Conservation (phyloP, 164 flowering plant species). For the Houttuynia cordata region DNA sequence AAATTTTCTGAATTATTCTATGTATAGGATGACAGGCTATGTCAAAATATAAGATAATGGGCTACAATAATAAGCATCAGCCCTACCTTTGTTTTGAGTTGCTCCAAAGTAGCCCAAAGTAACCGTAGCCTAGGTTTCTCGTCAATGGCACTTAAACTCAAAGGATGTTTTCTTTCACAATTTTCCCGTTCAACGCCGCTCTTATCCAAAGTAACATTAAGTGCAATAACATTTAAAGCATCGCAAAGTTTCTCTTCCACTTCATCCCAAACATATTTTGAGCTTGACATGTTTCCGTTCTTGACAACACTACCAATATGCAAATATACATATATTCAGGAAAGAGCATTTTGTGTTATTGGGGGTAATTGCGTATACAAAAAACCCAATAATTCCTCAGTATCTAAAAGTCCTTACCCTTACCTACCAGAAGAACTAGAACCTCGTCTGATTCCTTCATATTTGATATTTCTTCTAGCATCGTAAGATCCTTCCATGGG, state of each 20-base stretch:
- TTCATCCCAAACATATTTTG: slow-evolving; percentile 47
- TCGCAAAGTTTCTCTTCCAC: slow-evolving; percentile 59
- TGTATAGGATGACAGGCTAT: not conserved
- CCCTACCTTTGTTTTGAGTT: slow-evolving; percentile 69
- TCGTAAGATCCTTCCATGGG: slow-evolving; percentile 27
- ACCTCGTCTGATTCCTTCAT: slow-evolving; percentile 15
- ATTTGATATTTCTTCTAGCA: slow-evolving; percentile 12
- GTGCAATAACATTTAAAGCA: slow-evolving; percentile 40
- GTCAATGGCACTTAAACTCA: slow-evolving; percentile 65
- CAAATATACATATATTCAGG: not conserved
- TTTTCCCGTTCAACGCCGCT: slow-evolving; percentile 24
- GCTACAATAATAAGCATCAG: slow-evolving; percentile 20
- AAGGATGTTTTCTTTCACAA: slow-evolving; percentile 20
- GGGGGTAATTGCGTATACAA: not conserved
- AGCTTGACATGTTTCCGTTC: slow-evolving; percentile 23
- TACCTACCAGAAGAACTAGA: slow-evolving; percentile 79
- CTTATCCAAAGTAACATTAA: slow-evolving; percentile 22
- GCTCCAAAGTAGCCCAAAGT: slow-evolving; percentile 64
- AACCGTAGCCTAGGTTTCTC: slow-evolving; percentile 64
- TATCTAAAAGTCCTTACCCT: slow-evolving; percentile 28
- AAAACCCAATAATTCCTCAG: slow-evolving; percentile 1
- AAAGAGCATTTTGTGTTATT: not conserved
- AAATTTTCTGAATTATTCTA: not conserved
- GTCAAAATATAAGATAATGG: slow-evolving; percentile 2
- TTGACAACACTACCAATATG: slow-evolving; percentile 31